Evolutionary conservation across 495 filamentous ascomycete genomes (phyloP).

Genomic region (Friedmanniomyces simplex): DNA sequence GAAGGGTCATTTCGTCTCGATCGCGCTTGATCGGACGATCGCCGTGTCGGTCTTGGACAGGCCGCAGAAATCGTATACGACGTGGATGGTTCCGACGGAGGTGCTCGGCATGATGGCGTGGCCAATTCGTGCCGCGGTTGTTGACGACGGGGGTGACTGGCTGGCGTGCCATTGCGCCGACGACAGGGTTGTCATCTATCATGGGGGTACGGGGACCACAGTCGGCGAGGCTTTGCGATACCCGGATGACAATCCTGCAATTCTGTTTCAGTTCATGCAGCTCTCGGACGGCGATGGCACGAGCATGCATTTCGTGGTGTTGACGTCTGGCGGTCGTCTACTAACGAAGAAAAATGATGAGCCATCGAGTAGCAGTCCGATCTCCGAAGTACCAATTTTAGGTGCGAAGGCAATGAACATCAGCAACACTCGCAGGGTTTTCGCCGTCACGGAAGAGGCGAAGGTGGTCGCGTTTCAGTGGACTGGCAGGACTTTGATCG

Average conservation of each 20-base stretch:
- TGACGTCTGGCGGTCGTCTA: slow-evolving; percentile 16
- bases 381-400: slow-evolving; percentile 6
- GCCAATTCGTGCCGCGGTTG: slow-evolving; percentile 49
- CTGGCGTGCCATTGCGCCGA: slow-evolving; percentile 50
- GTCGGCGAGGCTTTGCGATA: slow-evolving; percentile 6
- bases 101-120: slow-evolving; percentile 26
- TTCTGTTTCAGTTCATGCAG: slow-evolving; percentile 12
- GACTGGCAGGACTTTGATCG: background rate
- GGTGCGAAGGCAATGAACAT: slow-evolving; percentile 1
- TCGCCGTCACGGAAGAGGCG: slow-evolving; percentile 4
- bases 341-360: background rate
- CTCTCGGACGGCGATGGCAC: background rate
- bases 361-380: background rate
- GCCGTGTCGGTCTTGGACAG: slow-evolving; percentile 42
- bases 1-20: slow-evolving; percentile 51
- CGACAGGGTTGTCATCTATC: slow-evolving; percentile 43
- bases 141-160: slow-evolving; percentile 51
- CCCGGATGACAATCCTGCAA: slow-evolving; percentile 17
- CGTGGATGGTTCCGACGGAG: slow-evolving; percentile 30
- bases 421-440: background rate
- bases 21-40: slow-evolving; percentile 53
- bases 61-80: slow-evolving; percentile 24
- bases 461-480: background rate
- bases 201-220: slow-evolving; percentile 15
- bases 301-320: background rate